These are phyloP conservation scores for Discostella pseudostelligera DNA, from an alignment of 108 stramenopile species.

Conservation along the genomic window DNA sequence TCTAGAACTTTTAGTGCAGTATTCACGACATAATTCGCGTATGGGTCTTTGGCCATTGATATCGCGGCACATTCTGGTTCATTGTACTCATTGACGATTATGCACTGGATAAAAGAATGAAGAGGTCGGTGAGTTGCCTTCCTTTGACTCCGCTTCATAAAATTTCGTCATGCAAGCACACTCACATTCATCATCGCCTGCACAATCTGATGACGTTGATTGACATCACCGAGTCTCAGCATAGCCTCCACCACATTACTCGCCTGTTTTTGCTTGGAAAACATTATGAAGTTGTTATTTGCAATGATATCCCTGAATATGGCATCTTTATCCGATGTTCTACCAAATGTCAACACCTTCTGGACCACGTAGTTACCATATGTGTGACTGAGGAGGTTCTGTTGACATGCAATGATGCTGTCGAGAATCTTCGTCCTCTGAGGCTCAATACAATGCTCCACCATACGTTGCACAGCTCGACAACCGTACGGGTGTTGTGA, in stretches of 20 bases:
- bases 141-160: not conserved
- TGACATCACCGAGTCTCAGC: constrained; percentile 77
- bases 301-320: constrained; percentile 61
- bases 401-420: constrained; percentile 47
- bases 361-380: constrained; percentile 90
- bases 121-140: not conserved
- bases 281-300: constrained; percentile 59
- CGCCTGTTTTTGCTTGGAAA: constrained; percentile 93
- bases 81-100: not conserved
- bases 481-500: constrained; percentile 91
- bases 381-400: constrained; percentile 63
- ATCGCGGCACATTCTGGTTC: constrained; percentile 44
- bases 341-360: constrained; percentile 74
- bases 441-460: constrained; percentile 82
- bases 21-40: constrained; percentile 88
- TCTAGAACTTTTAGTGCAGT: constrained; percentile 66
- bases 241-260: constrained; percentile 95
- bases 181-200: constrained; percentile 61
- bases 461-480: constrained; percentile 88
- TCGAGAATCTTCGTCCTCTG: constrained; percentile 60
- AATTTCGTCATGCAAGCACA: not conserved
- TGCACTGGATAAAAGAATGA: not conserved
- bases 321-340: constrained; percentile 63
- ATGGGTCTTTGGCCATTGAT: constrained; percentile 88
- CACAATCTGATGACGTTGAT: constrained; percentile 61